Evolutionary conservation across 345 rosid genomes (phyloP).

Genomic region (Dipteronia sinensis): DNA sequence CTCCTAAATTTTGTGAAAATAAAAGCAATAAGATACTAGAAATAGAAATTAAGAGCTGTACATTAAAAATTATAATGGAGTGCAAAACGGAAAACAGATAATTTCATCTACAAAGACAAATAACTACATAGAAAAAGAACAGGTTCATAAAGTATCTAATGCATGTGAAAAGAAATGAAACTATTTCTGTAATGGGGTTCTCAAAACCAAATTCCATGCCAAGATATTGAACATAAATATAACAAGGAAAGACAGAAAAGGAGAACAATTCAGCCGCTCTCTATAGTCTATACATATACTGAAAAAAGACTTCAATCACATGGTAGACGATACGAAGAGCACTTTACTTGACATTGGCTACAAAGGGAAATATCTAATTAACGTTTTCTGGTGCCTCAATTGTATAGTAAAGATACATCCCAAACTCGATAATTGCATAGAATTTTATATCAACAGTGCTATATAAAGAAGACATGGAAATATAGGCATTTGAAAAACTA

Average conservation of each 20-base stretch:
- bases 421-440: too few relatives aligned
- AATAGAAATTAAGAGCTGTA: background rate
- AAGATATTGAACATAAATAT: background rate
- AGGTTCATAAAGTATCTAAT: background rate
- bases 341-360: too few relatives aligned
- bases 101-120: background rate
- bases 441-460: too few relatives aligned
- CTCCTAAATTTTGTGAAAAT: conserved; percentile 41
- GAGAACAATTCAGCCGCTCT: too few relatives aligned
- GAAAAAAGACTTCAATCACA: too few relatives aligned
- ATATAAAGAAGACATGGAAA: background rate
- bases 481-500: too few relatives aligned
- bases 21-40: conserved; percentile 1
- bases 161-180: background rate
- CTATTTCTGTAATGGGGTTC: background rate
- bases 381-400: too few relatives aligned
- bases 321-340: too few relatives aligned
- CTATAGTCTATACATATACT: too few relatives aligned
- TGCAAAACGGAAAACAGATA: background rate
- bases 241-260: too few relatives aligned
- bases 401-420: too few relatives aligned
- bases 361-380: too few relatives aligned
- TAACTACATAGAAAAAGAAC: background rate
- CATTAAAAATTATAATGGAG: background rate
- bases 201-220: background rate